Base-by-base conservation (phyloP, 345 rosid species). In the Gossypium australe region DNA sequence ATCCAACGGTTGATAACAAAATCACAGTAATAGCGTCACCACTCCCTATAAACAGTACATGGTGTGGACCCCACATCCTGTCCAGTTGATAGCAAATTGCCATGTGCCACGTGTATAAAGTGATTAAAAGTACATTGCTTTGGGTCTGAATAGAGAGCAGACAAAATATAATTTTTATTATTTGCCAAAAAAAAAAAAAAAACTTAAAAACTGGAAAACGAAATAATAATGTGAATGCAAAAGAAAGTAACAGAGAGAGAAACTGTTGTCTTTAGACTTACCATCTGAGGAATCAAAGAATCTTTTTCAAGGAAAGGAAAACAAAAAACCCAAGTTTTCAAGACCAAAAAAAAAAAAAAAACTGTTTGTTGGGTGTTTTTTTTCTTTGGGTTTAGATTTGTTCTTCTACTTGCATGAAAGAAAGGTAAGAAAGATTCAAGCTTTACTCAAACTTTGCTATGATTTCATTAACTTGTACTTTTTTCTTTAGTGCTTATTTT, bases 251-350 rank as follows among this genome's bases (percentile, higher is more conserved):
- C 56, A 55, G 61, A 72, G 74, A 77, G 9, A 78, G 80, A 73
- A 56, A 56, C 70, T 66, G 61, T 71, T 80, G 69, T 47, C 69
- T 48, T 47, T 73, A 67, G 75, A 72, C 76, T 86, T 83, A 76
- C 88, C 82, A 71, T 84, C 82, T 76, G 82, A 78, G 86, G 86
- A 87, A 83, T 88, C 88, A 85, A 84, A 80, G 91, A 83, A 90
- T 88, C 93, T 87, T 86, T 86, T 81, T 60, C 60, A 63, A 60
- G 61, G 62, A 76, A 67, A 67, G 13, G 61, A 10, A 57, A 57
- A 20, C 12, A 9, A 68, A 49, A 49, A 63, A 58, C 72, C 62
- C 71, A 45, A 49, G 57, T 25, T 25, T 68, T 43, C 76, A 67
- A 65, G 51, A 34, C 7, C 41, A 7, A 57, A 5, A 18, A 55